phyloP scores from a whole-genome alignment of 768 basidiomycete species.

The Suillus lakei region DNA sequence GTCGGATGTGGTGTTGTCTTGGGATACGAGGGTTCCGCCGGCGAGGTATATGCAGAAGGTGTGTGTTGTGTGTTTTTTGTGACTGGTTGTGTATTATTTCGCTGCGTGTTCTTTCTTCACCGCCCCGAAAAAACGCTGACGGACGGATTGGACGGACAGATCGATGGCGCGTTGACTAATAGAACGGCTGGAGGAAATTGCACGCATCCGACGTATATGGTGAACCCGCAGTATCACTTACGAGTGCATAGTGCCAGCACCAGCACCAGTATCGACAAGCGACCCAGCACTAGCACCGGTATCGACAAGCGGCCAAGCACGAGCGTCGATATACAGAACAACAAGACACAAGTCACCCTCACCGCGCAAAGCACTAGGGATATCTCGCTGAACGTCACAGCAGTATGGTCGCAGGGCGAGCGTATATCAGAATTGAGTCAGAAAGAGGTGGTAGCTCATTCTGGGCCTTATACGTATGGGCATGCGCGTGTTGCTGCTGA shows the following conservation, averaged over 20 bases:
- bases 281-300: not conserved
- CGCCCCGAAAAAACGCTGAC: too few relatives aligned
- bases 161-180: conserved; percentile 63
- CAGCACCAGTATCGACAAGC: not conserved
- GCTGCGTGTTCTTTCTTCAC: too few relatives aligned
- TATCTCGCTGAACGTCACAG: conserved; percentile 71
- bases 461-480: conserved; percentile 85
- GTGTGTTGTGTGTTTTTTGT: too few relatives aligned
- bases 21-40: conserved; percentile 47
- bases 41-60: conserved; percentile 50
- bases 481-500: conserved; percentile 58
- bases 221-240: conserved; percentile 88
- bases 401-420: conserved; percentile 77
- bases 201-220: conserved; percentile 79
- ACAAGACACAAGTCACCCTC: conserved; percentile 48
- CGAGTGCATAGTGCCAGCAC: conserved; percentile 48
- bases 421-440: conserved; percentile 68
- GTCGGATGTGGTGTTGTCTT: conserved; percentile 39
- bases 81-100: too few relatives aligned
- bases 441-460: conserved; percentile 73
- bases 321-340: too few relatives aligned
- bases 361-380: conserved; percentile 63
- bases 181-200: conserved; percentile 87
- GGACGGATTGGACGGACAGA: not conserved
- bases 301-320: not conserved